phyloP scores from a whole-genome alignment of 2,329 filamentous ascomycete species.

The Periconia macrospinosa region DNA sequence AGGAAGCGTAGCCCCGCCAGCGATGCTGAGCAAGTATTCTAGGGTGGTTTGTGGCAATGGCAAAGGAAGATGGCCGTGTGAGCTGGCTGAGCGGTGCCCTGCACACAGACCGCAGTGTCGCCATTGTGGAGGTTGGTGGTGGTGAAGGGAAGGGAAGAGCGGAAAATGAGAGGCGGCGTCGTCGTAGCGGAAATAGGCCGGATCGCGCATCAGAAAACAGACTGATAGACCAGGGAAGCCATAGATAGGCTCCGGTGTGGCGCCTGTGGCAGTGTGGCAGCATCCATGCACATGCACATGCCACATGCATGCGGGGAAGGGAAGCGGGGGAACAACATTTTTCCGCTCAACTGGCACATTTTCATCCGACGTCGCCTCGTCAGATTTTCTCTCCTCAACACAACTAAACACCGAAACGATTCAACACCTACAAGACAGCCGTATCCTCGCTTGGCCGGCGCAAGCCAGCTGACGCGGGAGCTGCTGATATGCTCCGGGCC shows the following conservation, averaged over 20 bases:
- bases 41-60: conserved; percentile 35
- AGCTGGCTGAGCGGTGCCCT: conserved; percentile 44
- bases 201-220: background rate
- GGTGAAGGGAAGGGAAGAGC: background rate
- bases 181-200: background rate
- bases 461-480: conserved; percentile 52
- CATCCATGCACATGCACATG: too few species aligned
- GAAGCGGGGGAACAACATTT: background rate
- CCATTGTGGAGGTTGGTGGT: conserved; percentile 37
- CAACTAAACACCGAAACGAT: conserved; percentile 83
- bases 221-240: background rate
- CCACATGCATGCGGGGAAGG: too few species aligned
- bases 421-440: conserved; percentile 64
- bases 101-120: conserved; percentile 43
- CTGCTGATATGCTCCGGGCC: conserved; percentile 52
- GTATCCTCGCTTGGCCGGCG: conserved; percentile 56
- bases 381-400: conserved; percentile 51
- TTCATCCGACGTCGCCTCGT: conserved; percentile 8
- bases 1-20: conserved; percentile 47
- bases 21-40: conserved; percentile 30
- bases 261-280: too few species aligned
- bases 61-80: conserved; percentile 20
- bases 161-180: background rate
- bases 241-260: background rate
- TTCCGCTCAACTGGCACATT: background rate